A percentile compares a stretch with the other conserved stretches of the same genome.
phyloP scores from a whole-genome alignment of 768 basidiomycete genomes.

The Mycena capillaripes region DNA sequence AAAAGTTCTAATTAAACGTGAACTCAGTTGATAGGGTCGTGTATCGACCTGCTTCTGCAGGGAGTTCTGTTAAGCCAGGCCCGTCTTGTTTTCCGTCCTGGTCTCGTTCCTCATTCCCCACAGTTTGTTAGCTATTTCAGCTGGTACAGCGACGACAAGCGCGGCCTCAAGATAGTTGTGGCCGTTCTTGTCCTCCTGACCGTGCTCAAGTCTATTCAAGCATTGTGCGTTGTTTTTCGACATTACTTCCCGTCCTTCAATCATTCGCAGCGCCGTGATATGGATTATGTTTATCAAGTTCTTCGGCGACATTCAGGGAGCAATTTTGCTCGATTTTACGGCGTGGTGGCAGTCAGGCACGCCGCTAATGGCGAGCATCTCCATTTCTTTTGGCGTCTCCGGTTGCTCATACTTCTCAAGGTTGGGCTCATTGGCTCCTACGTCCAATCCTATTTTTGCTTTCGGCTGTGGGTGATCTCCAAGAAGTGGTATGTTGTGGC shows the following conservation, averaged over 20 bases:
- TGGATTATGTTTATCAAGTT: slow-evolving; percentile 48
- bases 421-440: slow-evolving; percentile 49
- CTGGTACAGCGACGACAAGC: slow-evolving; percentile 42
- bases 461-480: slow-evolving; percentile 48
- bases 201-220: slow-evolving; percentile 47
- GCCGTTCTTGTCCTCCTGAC: slow-evolving; percentile 43
- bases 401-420: slow-evolving; percentile 27
- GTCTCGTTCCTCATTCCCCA: background rate
- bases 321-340: slow-evolving; percentile 46
- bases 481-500: slow-evolving; percentile 40
- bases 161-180: slow-evolving; percentile 39
- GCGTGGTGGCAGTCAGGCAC: slow-evolving; percentile 51
- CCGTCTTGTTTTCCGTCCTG: background rate
- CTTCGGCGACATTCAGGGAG: slow-evolving; percentile 46
- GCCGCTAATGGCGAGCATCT: slow-evolving; percentile 45
- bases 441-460: slow-evolving; percentile 50
- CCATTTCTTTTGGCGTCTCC: background rate
- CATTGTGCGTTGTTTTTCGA: slow-evolving; percentile 42
- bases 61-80: slow-evolving; percentile 50
- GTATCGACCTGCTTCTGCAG: slow-evolving; percentile 47
- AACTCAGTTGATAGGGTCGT: slow-evolving; percentile 45
- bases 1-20: background rate
- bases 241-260: background rate
- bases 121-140: slow-evolving; percentile 47
- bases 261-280: slow-evolving; percentile 40